phyloP scores from a whole-genome alignment of 2,329 filamentous ascomycete genomes.

The Aspergillus brunneoviolaceus region DNA sequence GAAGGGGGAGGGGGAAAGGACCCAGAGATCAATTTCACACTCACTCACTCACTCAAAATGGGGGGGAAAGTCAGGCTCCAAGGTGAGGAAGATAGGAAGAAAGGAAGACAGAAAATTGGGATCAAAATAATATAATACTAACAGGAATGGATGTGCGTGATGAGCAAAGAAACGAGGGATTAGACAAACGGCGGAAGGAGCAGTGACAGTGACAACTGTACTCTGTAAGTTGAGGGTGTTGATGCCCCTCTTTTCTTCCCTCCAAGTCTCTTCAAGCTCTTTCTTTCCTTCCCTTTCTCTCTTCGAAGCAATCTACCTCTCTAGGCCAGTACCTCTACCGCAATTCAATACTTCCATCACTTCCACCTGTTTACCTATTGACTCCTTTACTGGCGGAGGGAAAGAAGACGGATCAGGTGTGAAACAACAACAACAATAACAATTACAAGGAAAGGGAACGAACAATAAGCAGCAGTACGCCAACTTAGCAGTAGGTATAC shows the following conservation, averaged over 20 bases:
- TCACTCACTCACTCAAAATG: too few species aligned
- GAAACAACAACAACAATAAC: neutral
- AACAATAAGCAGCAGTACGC: too few species aligned
- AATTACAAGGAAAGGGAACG: too few species aligned
- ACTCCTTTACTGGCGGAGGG: neutral
- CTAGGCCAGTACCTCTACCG: too few species aligned
- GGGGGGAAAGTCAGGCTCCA: neutral
- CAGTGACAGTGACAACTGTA: too few species aligned
- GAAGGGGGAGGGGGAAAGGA: neutral
- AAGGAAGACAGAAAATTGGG: neutral
- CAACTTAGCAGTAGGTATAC: too few species aligned
- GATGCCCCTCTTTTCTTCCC: conserved; percentile 5
- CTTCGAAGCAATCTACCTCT: too few species aligned
- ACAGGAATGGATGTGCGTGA: neutral
- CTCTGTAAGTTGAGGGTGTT: neutral
- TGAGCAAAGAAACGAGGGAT: conserved; percentile 2
- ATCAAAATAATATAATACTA: neutral
- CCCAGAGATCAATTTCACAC: neutral
- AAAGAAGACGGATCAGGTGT: neutral
- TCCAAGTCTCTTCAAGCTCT: neutral
- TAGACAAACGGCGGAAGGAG: neutral
- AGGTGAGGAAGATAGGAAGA: neutral
- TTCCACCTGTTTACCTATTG: too few species aligned
- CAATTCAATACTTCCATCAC: too few species aligned
- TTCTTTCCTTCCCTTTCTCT: too few species aligned